Conservation (phyloP, 164 flowering plant species). For the Paratinospora sagittata region DNA sequence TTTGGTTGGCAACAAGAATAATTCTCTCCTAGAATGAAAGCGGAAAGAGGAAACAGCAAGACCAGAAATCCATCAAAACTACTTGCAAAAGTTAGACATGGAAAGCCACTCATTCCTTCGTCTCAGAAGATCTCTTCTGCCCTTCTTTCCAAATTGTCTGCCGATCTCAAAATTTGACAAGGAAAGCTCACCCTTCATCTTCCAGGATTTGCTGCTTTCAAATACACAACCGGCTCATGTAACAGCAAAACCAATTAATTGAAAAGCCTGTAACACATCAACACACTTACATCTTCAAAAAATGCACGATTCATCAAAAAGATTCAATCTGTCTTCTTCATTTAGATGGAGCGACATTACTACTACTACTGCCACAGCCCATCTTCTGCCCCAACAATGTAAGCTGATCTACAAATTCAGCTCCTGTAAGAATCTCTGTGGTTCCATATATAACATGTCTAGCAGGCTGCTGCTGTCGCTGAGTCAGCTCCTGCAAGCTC, state of each 20-base stretch:
- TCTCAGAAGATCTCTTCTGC: not conserved
- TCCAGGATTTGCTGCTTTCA: not conserved
- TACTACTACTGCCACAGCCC: conserved; percentile 58
- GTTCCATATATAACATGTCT: conserved; percentile 88
- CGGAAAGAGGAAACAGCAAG: not conserved
- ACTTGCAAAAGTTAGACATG: not conserved
- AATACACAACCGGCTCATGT: conserved; percentile 5
- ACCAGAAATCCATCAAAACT: not conserved
- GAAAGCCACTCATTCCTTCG: not conserved
- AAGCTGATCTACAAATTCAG: conserved; percentile 89
- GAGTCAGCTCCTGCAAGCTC: conserved; percentile 81
- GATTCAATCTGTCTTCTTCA: conserved; percentile 13
- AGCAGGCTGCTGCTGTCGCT: conserved; percentile 70
- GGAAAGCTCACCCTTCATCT: not conserved
- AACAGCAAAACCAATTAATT: not conserved
- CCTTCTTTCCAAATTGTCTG: not conserved
- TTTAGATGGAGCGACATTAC: conserved; percentile 24
- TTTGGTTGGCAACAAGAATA: not conserved
- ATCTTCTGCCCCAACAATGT: conserved; percentile 77
- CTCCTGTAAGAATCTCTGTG: conserved; percentile 85
- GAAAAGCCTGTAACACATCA: not conserved
- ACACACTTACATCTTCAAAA: not conserved
- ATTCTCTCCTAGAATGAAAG: not conserved
- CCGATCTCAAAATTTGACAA: not conserved
- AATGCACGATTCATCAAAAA: not conserved